These are phyloP conservation scores for Botrytis deweyae DNA, from an alignment of 2,329 filamentous ascomycete species.

Conservation along the genomic window DNA sequence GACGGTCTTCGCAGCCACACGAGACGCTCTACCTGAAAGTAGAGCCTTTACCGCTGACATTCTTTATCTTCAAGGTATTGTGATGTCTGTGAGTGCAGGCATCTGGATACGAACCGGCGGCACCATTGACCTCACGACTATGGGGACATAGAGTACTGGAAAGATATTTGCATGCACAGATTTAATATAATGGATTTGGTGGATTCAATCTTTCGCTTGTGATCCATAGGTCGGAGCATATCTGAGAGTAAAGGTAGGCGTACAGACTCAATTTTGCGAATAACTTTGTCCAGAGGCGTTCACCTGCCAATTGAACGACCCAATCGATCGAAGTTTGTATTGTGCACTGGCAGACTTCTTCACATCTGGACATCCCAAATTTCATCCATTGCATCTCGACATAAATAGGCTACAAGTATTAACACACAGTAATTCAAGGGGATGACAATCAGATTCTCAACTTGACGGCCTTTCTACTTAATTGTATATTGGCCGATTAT, in stretches of 20 bases:
- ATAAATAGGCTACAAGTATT: too few species aligned
- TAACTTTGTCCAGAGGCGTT: neutral
- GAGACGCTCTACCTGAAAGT: neutral
- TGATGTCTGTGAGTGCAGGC: too few species aligned
- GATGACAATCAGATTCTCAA: too few species aligned
- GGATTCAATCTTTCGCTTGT: neutral
- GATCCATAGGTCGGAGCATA: neutral
- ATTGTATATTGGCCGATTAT: too few species aligned
- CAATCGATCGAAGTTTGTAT: too few species aligned
- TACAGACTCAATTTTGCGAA: neutral
- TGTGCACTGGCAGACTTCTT: too few species aligned
- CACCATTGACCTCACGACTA: neutral
- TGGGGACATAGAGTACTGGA: neutral
- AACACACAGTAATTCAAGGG: too few species aligned
- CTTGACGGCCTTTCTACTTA: neutral
- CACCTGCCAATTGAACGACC: neutral
- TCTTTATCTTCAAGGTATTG: neutral
- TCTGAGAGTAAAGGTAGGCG: neutral
- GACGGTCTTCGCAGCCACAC: neutral
- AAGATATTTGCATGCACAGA: neutral
- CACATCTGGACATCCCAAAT: too few species aligned
- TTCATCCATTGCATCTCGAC: too few species aligned
- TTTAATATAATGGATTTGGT: neutral
- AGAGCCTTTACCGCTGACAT: neutral
- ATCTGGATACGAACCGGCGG: rapidly evolving